Conservation (phyloP, 2,329 filamentous ascomycete species). For the Alternaria gansuensis region DNA sequence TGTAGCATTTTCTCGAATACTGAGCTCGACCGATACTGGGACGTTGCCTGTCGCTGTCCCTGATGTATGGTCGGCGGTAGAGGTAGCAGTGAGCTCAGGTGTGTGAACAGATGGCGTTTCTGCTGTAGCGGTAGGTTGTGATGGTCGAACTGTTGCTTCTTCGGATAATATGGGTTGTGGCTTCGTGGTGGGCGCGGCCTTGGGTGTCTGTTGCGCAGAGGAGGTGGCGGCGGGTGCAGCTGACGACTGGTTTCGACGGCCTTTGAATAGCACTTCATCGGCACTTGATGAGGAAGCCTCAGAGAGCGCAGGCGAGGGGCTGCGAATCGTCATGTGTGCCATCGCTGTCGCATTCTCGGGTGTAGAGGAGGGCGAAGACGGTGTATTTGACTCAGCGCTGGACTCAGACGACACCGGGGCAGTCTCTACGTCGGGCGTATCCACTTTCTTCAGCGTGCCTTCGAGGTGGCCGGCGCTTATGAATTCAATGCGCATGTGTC, state of each 20-base stretch:
- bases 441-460: slow-evolving; percentile 48
- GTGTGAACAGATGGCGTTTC: neutral
- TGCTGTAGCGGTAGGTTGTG: neutral
- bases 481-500: slow-evolving; percentile 66
- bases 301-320: slow-evolving; percentile 47
- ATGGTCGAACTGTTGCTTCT: neutral
- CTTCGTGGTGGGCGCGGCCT: neutral
- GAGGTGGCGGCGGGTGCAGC: slow-evolving; percentile 10
- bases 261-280: slow-evolving; percentile 68
- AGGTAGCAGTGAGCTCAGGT: slow-evolving; percentile 10
- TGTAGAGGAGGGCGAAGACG: slow-evolving; percentile 29
- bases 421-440: slow-evolving; percentile 20
- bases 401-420: slow-evolving; percentile 19
- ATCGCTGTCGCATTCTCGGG: slow-evolving; percentile 39
- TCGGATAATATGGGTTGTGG: slow-evolving; percentile 1
- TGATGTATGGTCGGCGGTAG: slow-evolving; percentile 11
- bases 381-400: slow-evolving; percentile 21
- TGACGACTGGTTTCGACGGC: slow-evolving; percentile 32
- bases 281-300: slow-evolving; percentile 47
- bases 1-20: slow-evolving; percentile 19
- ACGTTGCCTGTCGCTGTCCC: slow-evolving; percentile 1
- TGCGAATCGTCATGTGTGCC: slow-evolving; percentile 49
- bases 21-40: slow-evolving; percentile 17
- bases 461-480: slow-evolving; percentile 64
- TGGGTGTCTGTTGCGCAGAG: neutral